Percentiles rank a stretch among this genome's conserved stretches.
phyloP scores from a whole-genome alignment of 2,329 filamentous ascomycete species.

The Pyricularia grisea region DNA sequence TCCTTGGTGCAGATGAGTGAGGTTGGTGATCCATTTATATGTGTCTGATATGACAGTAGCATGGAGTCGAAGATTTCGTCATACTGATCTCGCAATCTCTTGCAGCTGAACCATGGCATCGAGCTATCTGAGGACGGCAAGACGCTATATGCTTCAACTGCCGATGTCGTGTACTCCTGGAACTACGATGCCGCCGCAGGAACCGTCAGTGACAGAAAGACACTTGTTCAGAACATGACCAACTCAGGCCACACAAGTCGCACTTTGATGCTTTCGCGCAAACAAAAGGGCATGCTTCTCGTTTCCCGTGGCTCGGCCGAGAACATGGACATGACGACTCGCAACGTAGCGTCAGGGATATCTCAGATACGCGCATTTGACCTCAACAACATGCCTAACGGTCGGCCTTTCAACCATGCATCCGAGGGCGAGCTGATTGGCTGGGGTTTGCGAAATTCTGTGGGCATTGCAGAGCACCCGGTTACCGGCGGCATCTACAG shows the following conservation, averaged over 20 bases:
- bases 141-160: constrained; percentile 47
- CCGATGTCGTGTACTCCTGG: constrained; percentile 53
- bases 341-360: constrained; percentile 42
- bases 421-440: constrained; percentile 36
- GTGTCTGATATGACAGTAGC: background rate
- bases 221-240: constrained; percentile 53
- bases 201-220: constrained; percentile 34
- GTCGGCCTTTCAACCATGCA: constrained; percentile 34
- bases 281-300: constrained; percentile 35
- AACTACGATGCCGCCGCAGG: constrained; percentile 47
- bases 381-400: constrained; percentile 20
- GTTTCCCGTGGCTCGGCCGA: constrained; percentile 55
- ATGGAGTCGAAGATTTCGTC: background rate
- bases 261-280: constrained; percentile 53
- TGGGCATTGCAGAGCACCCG: constrained; percentile 50
- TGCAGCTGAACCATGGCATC: constrained; percentile 46
- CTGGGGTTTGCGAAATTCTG: constrained; percentile 63
- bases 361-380: constrained; percentile 58
- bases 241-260: constrained; percentile 54
- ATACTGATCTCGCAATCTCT: background rate
- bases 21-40: constrained; percentile 16
- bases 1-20: constrained; percentile 20
- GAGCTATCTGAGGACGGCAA: constrained; percentile 41
- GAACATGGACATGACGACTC: constrained; percentile 51
- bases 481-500: constrained; percentile 9